Conservation (phyloP, 1,284 basidiomycete species). For the Irpex sp. region DNA sequence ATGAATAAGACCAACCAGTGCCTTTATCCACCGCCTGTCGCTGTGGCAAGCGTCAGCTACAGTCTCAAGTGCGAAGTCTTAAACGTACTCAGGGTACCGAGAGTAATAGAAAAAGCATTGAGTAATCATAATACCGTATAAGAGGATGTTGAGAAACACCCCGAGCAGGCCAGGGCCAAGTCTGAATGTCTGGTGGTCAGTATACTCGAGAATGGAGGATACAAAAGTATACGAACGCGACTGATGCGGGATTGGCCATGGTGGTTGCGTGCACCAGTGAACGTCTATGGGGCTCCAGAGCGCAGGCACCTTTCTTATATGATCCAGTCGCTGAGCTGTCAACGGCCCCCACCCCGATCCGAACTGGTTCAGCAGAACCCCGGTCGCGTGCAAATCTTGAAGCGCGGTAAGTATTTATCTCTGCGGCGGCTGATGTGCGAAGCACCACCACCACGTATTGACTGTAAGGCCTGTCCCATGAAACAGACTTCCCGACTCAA, state of each 20-base stretch:
- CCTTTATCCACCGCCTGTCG: conserved; percentile 30
- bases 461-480: background rate
- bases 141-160: conserved; percentile 34
- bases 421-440: background rate
- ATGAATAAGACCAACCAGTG: conserved; percentile 17
- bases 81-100: conserved; percentile 33
- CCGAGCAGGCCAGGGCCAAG: conserved; percentile 38
- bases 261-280: background rate
- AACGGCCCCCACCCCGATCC: background rate
- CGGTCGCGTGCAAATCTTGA: background rate
- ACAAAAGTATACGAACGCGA: background rate
- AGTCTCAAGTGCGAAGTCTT: background rate
- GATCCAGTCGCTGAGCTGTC: background rate
- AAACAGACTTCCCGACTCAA: background rate
- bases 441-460: background rate
- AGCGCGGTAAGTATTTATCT: background rate
- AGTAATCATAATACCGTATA: conserved; percentile 37
- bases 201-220: background rate
- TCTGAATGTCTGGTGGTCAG: conserved; percentile 16
- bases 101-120: conserved; percentile 38
- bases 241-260: conserved; percentile 2
- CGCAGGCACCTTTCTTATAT: background rate
- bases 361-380: background rate
- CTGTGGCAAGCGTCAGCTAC: conserved; percentile 14
- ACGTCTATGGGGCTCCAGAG: background rate